These are phyloP conservation scores for Vinca minor DNA, from an alignment of 257 asterid genomes.

Conservation along the genomic window DNA sequence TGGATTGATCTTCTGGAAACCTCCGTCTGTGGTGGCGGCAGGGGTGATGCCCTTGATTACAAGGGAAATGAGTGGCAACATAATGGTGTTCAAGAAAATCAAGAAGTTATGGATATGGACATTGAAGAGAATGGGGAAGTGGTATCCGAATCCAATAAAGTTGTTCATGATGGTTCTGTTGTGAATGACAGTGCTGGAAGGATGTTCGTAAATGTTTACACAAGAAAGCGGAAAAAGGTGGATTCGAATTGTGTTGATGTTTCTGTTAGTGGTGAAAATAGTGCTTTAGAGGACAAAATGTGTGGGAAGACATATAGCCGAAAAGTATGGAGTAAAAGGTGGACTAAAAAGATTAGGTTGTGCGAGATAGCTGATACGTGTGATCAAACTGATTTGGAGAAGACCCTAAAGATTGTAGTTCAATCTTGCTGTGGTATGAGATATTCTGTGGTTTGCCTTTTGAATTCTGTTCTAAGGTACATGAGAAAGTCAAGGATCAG, in stretches of 20 bases:
- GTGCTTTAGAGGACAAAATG: conserved; percentile 29
- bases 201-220: conserved; percentile 51
- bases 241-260: neutral
- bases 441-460: conserved; percentile 36
- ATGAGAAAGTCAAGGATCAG: conserved; percentile 43
- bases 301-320: conserved; percentile 51
- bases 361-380: neutral
- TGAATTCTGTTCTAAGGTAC: conserved; percentile 51
- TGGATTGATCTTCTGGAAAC: conserved; percentile 40
- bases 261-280: neutral
- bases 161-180: conserved; percentile 11
- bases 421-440: conserved; percentile 31
- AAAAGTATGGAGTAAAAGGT: conserved; percentile 43
- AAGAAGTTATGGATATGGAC: conserved; percentile 17
- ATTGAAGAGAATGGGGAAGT: conserved; percentile 14
- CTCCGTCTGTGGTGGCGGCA: conserved; percentile 30
- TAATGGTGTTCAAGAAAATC: conserved; percentile 12
- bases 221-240: conserved; percentile 55
- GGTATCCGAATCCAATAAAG: conserved; percentile 19
- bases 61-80: conserved; percentile 24
- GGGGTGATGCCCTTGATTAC: conserved; percentile 17
- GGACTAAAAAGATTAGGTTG: conserved; percentile 33
- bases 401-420: conserved; percentile 30
- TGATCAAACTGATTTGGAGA: too few species aligned
- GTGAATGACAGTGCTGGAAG: conserved; percentile 19